Percentiles rank a stretch among this genome's conserved stretches.
Conservation (phyloP, 345 rosid species). For the Cardamine resedifolia region DNA sequence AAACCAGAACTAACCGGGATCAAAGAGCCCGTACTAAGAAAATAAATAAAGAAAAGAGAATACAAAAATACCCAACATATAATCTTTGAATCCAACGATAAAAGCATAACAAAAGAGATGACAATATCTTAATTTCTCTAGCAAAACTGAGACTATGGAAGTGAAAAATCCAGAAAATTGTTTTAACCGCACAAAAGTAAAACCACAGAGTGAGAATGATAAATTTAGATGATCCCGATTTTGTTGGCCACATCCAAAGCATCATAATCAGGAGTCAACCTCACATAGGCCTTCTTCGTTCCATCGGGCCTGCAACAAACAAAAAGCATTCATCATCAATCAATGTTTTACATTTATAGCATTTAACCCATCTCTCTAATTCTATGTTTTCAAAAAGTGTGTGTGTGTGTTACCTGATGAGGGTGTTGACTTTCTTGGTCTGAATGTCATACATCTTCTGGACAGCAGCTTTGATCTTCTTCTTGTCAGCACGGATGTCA, state of each 20-base stretch:
- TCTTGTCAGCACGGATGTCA: constrained; percentile 67
- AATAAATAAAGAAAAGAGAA: too few relatives aligned
- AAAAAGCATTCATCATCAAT: neutral
- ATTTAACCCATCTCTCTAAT: neutral
- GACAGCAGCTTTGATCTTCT: constrained; percentile 66
- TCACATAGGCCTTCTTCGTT: constrained; percentile 88
- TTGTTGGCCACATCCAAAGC: constrained; percentile 98
- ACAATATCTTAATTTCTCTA: constrained; percentile 27
- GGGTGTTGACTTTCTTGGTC: constrained; percentile 65
- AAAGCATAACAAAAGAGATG: neutral
- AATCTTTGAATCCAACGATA: constrained; percentile 12
- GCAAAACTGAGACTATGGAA: constrained; percentile 34
- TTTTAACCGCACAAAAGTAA: neutral
- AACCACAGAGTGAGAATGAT: neutral
- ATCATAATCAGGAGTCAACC: constrained; percentile 88
- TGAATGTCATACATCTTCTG: constrained; percentile 67
- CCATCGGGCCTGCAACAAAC: constrained; percentile 77
- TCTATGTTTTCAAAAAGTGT: neutral
- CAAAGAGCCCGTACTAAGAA: too few relatives aligned
- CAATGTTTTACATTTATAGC: neutral
- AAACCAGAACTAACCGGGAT: neutral
- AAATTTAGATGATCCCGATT: constrained; percentile 79
- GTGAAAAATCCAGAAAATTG: constrained; percentile 5
- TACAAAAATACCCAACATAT: too few relatives aligned
- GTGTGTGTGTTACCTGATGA: constrained; percentile 61